Evolutionary conservation across 2,329 filamentous ascomycete genomes (phyloP), one percentile per base, ranked within the genome.

Genomic region (Xylariaceae sp.): DNA sequence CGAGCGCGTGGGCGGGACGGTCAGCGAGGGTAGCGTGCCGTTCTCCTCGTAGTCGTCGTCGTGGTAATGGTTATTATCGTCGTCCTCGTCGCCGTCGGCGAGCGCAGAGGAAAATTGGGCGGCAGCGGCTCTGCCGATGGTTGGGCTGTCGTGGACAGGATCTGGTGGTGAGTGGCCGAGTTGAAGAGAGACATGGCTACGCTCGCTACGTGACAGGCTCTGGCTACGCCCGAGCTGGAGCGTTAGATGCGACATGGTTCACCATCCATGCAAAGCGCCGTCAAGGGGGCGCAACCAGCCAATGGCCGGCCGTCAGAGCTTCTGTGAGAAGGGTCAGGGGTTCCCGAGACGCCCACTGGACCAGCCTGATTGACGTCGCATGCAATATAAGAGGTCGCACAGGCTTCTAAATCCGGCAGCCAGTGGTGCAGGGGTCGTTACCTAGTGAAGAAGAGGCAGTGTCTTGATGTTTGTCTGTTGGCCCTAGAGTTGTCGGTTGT

Each of bases 231-330:
- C 64, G 58, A 61, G 60, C 56, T 62, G 64, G 58, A 61, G 60
- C 56, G 61, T 60, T 62, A 64, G 63, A 59, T 71, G 68, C 60
- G 68, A 68, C 68, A 72, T 70, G 24, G 32, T 66, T 57, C 56
- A 55, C 62, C 59, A n/a, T n/a, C n/a, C n/a, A 61, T 61, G 58
- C 59, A 50, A 51, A 46, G 40, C 46, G 48, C 44, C 39, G 38
- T 27, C 14, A 22, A 27, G 35, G 45, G 32, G 50, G 43, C 38
- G 42, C 37, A 31, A 11, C 30, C n/a, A 9, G 33, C n/a, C 28
- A 33, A 29, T 6, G 19, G 38, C 40, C 44, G 43, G 47, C 52
- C 54, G 55, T 55, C 56, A 55, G 52, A 54, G 56, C 55, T 56
- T 50, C 47, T 52, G 45, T 28, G 25, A 13, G 7, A 13, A 13